Percentiles rank a stretch among this genome's conserved stretches.
Conservation (phyloP, 345 rosid genomes). For the Salix arbutifolia region DNA sequence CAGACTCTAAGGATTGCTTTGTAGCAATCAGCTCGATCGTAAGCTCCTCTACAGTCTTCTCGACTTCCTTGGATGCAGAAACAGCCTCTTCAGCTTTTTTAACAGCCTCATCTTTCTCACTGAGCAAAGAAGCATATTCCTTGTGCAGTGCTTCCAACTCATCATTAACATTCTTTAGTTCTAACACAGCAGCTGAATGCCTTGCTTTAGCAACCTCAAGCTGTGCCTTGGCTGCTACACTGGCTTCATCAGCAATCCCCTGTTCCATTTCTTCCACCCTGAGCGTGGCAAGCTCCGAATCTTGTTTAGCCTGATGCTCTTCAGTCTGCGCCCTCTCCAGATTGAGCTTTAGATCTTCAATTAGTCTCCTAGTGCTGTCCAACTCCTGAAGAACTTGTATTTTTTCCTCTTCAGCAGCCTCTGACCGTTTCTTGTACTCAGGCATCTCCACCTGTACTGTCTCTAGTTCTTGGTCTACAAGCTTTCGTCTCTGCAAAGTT, state of each 20-base stretch:
- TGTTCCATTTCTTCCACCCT: slow-evolving; percentile 92
- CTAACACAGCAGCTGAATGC: slow-evolving; percentile 65
- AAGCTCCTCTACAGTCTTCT: slow-evolving; percentile 82
- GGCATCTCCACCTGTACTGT: slow-evolving; percentile 69
- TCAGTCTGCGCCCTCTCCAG: slow-evolving; percentile 89
- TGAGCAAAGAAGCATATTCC: slow-evolving; percentile 54
- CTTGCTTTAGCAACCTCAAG: slow-evolving; percentile 89
- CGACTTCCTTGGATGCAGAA: slow-evolving; percentile 70
- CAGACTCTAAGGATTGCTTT: slow-evolving; percentile 75
- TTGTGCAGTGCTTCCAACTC: slow-evolving; percentile 51
- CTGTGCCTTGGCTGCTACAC: slow-evolving; percentile 93
- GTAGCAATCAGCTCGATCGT: slow-evolving; percentile 79
- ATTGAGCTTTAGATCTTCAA: slow-evolving; percentile 78
- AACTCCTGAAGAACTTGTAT: slow-evolving; percentile 56
- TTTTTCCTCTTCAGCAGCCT: slow-evolving; percentile 61
- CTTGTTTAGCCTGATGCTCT: slow-evolving; percentile 88
- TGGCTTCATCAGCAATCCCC: slow-evolving; percentile 81
- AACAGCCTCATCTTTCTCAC: slow-evolving; percentile 53
- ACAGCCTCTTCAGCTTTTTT: slow-evolving; percentile 72
- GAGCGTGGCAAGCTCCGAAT: slow-evolving; percentile 80
- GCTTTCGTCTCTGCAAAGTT: slow-evolving; percentile 51
- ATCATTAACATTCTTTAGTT: slow-evolving; percentile 62
- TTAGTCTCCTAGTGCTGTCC: slow-evolving; percentile 70
- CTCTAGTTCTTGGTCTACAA: slow-evolving; percentile 71
- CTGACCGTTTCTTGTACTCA: slow-evolving; percentile 49